phyloP scores from a whole-genome alignment of 768 basidiomycete species.

The Lepiota venenata region DNA sequence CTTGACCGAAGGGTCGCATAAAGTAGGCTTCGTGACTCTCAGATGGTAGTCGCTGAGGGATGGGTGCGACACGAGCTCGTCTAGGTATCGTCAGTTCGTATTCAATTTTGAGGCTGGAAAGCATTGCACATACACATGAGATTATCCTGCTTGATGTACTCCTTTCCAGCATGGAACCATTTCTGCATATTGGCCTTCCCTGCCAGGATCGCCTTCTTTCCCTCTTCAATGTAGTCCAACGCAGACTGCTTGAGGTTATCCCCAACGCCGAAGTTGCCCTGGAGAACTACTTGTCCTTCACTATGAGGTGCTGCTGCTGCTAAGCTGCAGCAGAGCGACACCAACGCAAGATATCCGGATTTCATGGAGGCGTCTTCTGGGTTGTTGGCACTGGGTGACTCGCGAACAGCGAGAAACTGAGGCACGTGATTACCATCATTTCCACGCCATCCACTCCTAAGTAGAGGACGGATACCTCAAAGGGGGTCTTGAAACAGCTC shows the following conservation, averaged over 20 bases:
- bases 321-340: constrained; percentile 3
- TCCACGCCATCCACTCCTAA: too few species aligned
- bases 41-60: constrained; percentile 49
- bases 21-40: constrained; percentile 59
- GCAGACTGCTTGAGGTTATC: constrained; percentile 22
- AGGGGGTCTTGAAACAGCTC: too few species aligned
- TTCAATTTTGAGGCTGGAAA: neutral
- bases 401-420: too few species aligned
- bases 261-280: neutral
- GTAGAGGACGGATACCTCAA: too few species aligned
- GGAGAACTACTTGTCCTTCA: constrained; percentile 4
- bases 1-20: constrained; percentile 80
- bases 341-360: neutral
- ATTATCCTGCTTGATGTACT: constrained; percentile 70
- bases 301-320: constrained; percentile 5
- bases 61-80: constrained; percentile 61
- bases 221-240: constrained; percentile 36
- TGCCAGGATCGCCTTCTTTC: constrained; percentile 38
- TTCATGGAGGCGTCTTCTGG: constrained; percentile 4
- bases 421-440: too few species aligned
- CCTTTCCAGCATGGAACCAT: constrained; percentile 60
- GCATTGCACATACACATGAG: constrained; percentile 56
- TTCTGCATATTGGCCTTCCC: constrained; percentile 51
- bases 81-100: constrained; percentile 27
- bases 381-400: neutral